Conservation (phyloP, 2,329 filamentous ascomycete genomes). For the Bipolaris zeicola region DNA sequence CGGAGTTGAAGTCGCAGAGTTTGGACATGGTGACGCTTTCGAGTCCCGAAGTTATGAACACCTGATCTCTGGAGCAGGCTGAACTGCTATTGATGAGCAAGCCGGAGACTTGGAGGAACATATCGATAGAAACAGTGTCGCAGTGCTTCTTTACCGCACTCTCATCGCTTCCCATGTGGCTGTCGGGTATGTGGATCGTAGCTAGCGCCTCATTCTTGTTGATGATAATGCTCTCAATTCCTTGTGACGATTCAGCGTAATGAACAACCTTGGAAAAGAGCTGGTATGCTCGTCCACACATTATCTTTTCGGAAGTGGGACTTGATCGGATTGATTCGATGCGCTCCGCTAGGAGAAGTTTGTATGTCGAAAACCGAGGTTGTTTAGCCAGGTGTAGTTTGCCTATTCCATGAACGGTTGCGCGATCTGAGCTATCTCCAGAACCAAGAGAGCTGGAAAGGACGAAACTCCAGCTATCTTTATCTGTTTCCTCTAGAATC, state of each 20-base stretch:
- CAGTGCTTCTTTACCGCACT: conserved; percentile 15
- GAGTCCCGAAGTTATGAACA: conserved; percentile 21
- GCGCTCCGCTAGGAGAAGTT: conserved; percentile 14
- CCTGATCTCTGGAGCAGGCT: conserved; percentile 13
- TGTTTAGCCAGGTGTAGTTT: conserved; percentile 4
- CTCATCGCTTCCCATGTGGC: conserved; percentile 15
- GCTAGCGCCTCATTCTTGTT: conserved; percentile 19
- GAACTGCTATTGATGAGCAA: conserved; percentile 27
- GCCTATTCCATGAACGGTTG: conserved; percentile 11
- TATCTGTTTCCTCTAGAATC: neutral
- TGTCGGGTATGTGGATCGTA: conserved; percentile 8
- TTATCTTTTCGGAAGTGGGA: conserved; percentile 14
- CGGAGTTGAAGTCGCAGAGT: conserved; percentile 7
- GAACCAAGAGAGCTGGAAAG: conserved; percentile 8
- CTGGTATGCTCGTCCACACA: conserved; percentile 19
- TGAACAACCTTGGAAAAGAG: conserved; percentile 23
- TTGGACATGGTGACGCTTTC: conserved; percentile 19
- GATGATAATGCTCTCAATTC: conserved; percentile 20
- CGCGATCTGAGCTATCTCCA: neutral
- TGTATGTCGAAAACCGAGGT: conserved; percentile 13
- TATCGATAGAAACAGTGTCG: conserved; percentile 24
- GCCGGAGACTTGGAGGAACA: conserved; percentile 26
- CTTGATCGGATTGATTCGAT: conserved; percentile 5
- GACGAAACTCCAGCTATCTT: conserved; percentile 6
- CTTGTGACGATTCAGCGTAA: conserved; percentile 21